A percentile compares a stretch with the other conserved stretches of the same genome.
Evolutionary conservation across 257 asterid genomes (phyloP).

Genomic region (Thymus quinquecostatus): DNA sequence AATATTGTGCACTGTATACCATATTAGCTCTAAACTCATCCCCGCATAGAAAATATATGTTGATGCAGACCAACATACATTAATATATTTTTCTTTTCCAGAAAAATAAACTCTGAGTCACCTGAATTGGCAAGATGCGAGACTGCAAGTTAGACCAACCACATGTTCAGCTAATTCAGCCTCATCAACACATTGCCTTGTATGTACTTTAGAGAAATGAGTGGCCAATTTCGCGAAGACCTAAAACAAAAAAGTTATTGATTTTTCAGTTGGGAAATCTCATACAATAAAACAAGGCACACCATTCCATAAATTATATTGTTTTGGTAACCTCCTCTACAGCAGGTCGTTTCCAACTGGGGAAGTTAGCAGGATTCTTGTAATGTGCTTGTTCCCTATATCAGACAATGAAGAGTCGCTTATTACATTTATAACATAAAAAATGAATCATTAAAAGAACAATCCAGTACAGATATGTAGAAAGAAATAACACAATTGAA

Average conservation of each 20-base stretch:
- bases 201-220: conserved; percentile 68
- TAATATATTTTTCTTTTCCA: conserved; percentile 6
- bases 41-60: neutral
- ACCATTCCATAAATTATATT: conserved; percentile 29
- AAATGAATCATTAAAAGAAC: conserved; percentile 13
- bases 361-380: conserved; percentile 64
- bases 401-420: conserved; percentile 29
- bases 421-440: conserved; percentile 3
- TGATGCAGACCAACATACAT: conserved; percentile 2
- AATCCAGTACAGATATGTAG: conserved; percentile 18
- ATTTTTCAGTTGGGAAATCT: conserved; percentile 26
- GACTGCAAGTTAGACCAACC: conserved; percentile 85
- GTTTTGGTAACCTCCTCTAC: conserved; percentile 78
- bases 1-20: neutral
- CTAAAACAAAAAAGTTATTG: conserved; percentile 40
- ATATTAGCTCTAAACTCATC: conserved; percentile 11
- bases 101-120: conserved; percentile 31
- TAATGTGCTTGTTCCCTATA: conserved; percentile 82
- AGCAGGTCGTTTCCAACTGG: conserved; percentile 83
- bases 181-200: conserved; percentile 88
- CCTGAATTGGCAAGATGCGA: conserved; percentile 94
- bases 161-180: conserved; percentile 97
- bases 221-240: conserved; percentile 69
- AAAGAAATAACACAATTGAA: conserved; percentile 14
- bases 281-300: conserved; percentile 16